phyloP scores from a whole-genome alignment of 1,284 basidiomycete genomes.

The Sparassis latifolia region DNA sequence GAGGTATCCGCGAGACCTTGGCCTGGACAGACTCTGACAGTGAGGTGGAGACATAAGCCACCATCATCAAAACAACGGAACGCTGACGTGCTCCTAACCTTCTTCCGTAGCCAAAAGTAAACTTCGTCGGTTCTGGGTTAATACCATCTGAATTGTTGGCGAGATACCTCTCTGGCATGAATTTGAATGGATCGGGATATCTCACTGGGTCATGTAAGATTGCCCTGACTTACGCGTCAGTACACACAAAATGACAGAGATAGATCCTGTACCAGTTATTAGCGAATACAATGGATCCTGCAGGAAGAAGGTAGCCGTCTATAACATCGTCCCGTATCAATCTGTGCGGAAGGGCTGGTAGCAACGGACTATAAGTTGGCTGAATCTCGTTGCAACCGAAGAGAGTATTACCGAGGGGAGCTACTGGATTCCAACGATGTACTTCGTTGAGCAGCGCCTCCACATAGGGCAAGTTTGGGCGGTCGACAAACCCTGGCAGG shows the following conservation, averaged over 20 bases:
- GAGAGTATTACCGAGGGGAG: conserved; percentile 1
- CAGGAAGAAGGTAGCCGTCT: conserved; percentile 10
- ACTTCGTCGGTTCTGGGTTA: conserved; percentile 8
- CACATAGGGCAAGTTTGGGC: conserved; percentile 18
- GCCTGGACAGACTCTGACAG: conserved; percentile 14
- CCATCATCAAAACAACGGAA: neutral
- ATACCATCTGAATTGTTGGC: neutral
- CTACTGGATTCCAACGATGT: conserved; percentile 15
- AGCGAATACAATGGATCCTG: conserved; percentile 8
- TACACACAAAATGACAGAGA: no score
- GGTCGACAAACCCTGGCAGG: conserved; percentile 20
- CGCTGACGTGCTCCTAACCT: neutral
- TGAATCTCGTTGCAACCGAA: neutral
- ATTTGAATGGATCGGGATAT: conserved; percentile 12
- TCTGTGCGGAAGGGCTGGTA: conserved; percentile 6
- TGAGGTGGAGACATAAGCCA: neutral
- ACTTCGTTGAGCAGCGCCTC: conserved; percentile 20
- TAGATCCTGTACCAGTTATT: conserved; percentile 8
- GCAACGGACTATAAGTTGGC: neutral
- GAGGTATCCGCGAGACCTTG: conserved; percentile 14
- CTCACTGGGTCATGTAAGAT: conserved; percentile 9
- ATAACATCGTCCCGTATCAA: conserved; percentile 9
- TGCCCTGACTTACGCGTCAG: conserved; percentile 7
- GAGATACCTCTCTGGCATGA: conserved; percentile 12
- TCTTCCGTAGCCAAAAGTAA: conserved; percentile 11